Percentiles rank a stretch among this genome's conserved stretches.
Conservation (phyloP, 352 stramenopile species). For the Pythium dissimile region DNA sequence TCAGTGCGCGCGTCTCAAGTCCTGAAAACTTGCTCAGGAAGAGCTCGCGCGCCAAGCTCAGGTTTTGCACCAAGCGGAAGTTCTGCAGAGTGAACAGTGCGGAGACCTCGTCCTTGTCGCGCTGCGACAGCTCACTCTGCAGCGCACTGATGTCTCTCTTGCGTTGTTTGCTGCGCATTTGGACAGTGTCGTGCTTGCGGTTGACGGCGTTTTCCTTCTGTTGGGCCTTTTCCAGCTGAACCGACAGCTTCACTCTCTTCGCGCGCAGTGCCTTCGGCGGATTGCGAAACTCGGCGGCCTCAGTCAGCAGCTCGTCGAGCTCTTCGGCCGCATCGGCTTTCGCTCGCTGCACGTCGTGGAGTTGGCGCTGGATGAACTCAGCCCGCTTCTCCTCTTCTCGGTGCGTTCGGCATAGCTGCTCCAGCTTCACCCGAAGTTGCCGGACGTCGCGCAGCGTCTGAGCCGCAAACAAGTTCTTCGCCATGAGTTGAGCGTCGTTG, state of each 20-base stretch:
- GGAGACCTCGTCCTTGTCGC: slow-evolving; percentile 48
- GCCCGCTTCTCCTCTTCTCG: slow-evolving; percentile 27
- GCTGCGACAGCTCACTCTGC: slow-evolving; percentile 20
- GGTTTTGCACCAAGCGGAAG: slow-evolving; percentile 33
- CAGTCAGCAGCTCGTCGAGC: slow-evolving; percentile 39
- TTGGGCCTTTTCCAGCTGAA: slow-evolving; percentile 31
- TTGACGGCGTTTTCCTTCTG: slow-evolving; percentile 16
- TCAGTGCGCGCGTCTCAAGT: slow-evolving; percentile 50
- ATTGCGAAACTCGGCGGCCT: slow-evolving; percentile 60
- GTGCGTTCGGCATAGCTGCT: slow-evolving; percentile 18
- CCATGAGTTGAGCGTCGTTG: slow-evolving; percentile 44
- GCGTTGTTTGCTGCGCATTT: slow-evolving; percentile 7
- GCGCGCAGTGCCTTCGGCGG: slow-evolving; percentile 47
- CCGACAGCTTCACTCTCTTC: slow-evolving; percentile 26
- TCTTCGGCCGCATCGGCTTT: slow-evolving; percentile 4
- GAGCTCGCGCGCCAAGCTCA: slow-evolving; percentile 45
- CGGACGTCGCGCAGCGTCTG: slow-evolving; percentile 33
- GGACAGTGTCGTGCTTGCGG: slow-evolving; percentile 12
- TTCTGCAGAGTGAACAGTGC: slow-evolving; percentile 45
- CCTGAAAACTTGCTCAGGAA: slow-evolving; percentile 68
- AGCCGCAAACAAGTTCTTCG: slow-evolving; percentile 48
- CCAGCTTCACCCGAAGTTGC: slow-evolving; percentile 17
- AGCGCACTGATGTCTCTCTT: slow-evolving; percentile 16
- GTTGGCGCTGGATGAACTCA: slow-evolving; percentile 26
- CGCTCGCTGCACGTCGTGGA: slow-evolving; percentile 28